Conservation (phyloP, 345 rosid genomes). For the thale cress (Arabidopsis thaliana) region DNA sequence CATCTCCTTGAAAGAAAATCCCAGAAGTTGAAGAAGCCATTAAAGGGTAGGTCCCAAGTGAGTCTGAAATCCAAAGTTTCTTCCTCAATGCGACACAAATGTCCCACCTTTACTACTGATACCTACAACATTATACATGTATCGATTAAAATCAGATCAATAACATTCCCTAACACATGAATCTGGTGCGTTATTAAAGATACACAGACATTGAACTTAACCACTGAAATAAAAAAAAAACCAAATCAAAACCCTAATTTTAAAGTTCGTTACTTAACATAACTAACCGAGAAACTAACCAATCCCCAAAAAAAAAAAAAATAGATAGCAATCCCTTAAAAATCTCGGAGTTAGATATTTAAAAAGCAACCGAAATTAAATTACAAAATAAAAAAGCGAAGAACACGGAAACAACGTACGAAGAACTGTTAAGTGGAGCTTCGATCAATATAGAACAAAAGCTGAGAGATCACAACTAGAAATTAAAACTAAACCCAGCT, state of each 20-base stretch:
- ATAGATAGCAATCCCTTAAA: background rate
- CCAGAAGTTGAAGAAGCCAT: conserved; percentile 94
- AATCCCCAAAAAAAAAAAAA: background rate
- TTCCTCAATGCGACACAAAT: conserved; percentile 23
- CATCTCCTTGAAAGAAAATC: conserved; percentile 94
- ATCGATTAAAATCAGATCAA: conserved; percentile 4
- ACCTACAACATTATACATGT: conserved; percentile 31
- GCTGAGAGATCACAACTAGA: background rate
- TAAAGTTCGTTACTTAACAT: conserved; percentile 10
- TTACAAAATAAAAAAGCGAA: background rate
- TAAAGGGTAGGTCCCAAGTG: conserved; percentile 70
- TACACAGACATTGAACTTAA: background rate
- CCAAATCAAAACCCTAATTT: conserved; percentile 44
- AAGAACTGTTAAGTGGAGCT: conserved; percentile 34
- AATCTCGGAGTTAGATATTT: background rate
- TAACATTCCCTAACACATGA: background rate
- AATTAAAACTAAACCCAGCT: background rate
- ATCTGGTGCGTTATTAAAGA: conserved; percentile 5
- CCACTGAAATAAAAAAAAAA: background rate
- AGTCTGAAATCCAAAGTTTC: conserved; percentile 55
- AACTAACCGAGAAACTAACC: conserved; percentile 7
- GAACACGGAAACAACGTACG: conserved; percentile 36
- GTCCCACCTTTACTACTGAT: conserved; percentile 30
- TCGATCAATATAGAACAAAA: conserved; percentile 28
- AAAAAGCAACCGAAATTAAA: background rate